Base-by-base conservation (phyloP, 805 yeast species). In the Nematodospora valgi region DNA sequence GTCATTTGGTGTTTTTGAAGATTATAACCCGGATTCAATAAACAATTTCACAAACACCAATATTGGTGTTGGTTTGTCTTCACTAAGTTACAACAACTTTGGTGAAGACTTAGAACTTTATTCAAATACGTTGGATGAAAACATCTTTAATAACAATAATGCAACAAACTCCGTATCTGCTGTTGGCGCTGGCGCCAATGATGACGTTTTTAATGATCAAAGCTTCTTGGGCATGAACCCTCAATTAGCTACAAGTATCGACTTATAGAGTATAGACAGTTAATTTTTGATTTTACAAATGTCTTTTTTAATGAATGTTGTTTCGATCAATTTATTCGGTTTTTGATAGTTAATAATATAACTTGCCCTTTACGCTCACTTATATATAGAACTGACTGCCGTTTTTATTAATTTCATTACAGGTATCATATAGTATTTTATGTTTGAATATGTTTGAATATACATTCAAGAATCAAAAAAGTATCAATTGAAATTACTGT, bases 111-210 rank as follows among this genome's bases (percentile, higher is more conserved):
- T 27, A 18, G 23, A 29, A 13, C 10, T 33, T 3, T 17, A 15
- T 11, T 5, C 30, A 5, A 15, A 6, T 6, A 27, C 20, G 16
- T 16, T 18, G 3, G 34, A 35, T n/a, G 38, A 35, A 15, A 10
- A 20, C 11, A 18, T 28, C 16, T 28, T 28, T 13, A 30, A 29
- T 30, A 18, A 15, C n/a, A 15, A 15, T 13, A 23, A 22, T 25
- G 9, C 27, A 20, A 23, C 12, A 13, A 32, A 32, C 27, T 14
- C 31, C 12, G 24, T 23, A 18, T 21, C 18, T 14, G 8, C 14
- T 16, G 14, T 28, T 35, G 17, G 33, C 25, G 34, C 34, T 20
- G 34, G 34, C 34, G 27, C 29, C 16, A 26, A 32, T 30, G 30
- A 30, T 21, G 34, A 30, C 7, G 29, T 18, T 13, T 16, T 16